Conservation (phyloP, 805 yeast genomes). For the Pichia cephalocereana region DNA sequence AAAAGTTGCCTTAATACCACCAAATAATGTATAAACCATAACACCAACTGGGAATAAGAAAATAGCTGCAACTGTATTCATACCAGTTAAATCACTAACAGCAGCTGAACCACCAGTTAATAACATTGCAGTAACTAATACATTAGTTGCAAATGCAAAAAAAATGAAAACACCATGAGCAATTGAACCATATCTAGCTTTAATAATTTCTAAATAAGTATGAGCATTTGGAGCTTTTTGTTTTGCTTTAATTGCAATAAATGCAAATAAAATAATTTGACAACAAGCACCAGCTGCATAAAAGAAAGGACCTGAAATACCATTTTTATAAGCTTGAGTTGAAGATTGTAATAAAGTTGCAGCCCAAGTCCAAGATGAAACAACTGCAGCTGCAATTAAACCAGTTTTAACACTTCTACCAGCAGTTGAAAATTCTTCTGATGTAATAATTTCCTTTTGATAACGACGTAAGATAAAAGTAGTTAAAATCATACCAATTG, state of each 20-base stretch:
- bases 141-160: slow-evolving; percentile 81
- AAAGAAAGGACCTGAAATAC: slow-evolving; percentile 67
- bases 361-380: slow-evolving; percentile 93
- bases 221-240: slow-evolving; percentile 88
- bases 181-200: slow-evolving; percentile 66
- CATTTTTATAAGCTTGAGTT: slow-evolving; percentile 68
- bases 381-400: slow-evolving; percentile 82
- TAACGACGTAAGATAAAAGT: slow-evolving; percentile 67
- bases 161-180: slow-evolving; percentile 66
- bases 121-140: slow-evolving; percentile 87
- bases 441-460: slow-evolving; percentile 78
- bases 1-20: slow-evolving; percentile 79
- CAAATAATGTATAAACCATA: slow-evolving; percentile 62
- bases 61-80: slow-evolving; percentile 70
- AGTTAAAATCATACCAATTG: slow-evolving; percentile 63
- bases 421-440: slow-evolving; percentile 91
- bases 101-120: slow-evolving; percentile 87
- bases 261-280: slow-evolving; percentile 79
- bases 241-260: slow-evolving; percentile 81
- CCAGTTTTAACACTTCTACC: slow-evolving; percentile 84
- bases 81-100: slow-evolving; percentile 69
- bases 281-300: slow-evolving; percentile 91
- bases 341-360: slow-evolving; percentile 69
- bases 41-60: slow-evolving; percentile 78
- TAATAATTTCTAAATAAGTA: slow-evolving; percentile 79